Conservation (phyloP, 1,284 basidiomycete genomes). For the Tilletia indica region DNA sequence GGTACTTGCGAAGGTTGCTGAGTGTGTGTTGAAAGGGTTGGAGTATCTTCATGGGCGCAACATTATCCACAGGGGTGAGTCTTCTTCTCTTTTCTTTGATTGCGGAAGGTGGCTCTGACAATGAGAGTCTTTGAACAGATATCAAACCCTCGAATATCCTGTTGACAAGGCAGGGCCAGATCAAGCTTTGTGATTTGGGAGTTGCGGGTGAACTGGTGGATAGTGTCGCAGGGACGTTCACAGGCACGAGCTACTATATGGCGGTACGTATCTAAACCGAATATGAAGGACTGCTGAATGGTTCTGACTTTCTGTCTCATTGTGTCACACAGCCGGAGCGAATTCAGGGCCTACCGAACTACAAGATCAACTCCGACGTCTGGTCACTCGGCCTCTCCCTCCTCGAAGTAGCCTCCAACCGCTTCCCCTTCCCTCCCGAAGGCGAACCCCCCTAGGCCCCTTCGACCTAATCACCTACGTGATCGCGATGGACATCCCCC, state of each 20-base stretch:
- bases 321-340: conserved; percentile 72
- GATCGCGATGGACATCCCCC: conserved; percentile 77
- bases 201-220: conserved; percentile 92
- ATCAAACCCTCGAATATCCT: conserved; percentile 97
- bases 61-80: conserved; percentile 77
- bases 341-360: conserved; percentile 75
- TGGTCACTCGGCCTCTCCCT: conserved; percentile 94
- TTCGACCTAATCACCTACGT: conserved; percentile 94
- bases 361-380: conserved; percentile 93
- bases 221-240: conserved; percentile 89
- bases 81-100: background rate
- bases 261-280: conserved; percentile 66
- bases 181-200: conserved; percentile 93
- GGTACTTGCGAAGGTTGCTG: conserved; percentile 84
- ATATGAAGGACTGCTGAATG: background rate
- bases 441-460: conserved; percentile 66
- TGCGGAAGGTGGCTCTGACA: background rate
- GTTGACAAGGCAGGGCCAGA: conserved; percentile 76
- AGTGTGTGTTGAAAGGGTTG: conserved; percentile 87
- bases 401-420: conserved; percentile 87
- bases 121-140: conserved; percentile 59
- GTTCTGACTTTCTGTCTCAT: conserved; percentile 6
- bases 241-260: conserved; percentile 96
- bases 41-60: conserved; percentile 84
- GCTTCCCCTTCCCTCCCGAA: conserved; percentile 91